These are phyloP conservation scores for Flammula alnicola DNA, from an alignment of 1,284 basidiomycete genomes.

Conservation along the genomic window DNA sequence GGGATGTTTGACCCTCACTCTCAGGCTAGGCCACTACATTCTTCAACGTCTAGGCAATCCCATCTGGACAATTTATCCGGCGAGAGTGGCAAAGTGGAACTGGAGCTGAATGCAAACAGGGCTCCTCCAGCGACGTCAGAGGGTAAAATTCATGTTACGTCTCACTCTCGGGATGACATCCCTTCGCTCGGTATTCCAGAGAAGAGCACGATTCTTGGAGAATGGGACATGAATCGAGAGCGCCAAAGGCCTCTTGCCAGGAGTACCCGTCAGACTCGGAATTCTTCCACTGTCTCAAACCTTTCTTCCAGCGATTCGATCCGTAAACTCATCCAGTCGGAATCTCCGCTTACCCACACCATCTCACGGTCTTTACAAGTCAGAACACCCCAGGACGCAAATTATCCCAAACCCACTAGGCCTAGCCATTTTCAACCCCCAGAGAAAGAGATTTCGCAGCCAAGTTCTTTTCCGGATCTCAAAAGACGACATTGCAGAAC, in stretches of 20 bases:
- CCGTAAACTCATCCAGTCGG: slow-evolving; percentile 4
- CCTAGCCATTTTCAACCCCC: slow-evolving; percentile 8
- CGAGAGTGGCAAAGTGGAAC: not conserved
- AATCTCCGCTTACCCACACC: slow-evolving; percentile 8
- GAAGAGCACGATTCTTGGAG: slow-evolving; percentile 5
- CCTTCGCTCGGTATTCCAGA: not conserved
- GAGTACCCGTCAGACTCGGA: not conserved
- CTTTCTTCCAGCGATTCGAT: slow-evolving; percentile 3
- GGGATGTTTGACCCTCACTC: slow-evolving; percentile 14
- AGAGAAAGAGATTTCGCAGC: slow-evolving; percentile 2
- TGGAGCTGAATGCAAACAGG: slow-evolving; percentile 7
- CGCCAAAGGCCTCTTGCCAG: not conserved
- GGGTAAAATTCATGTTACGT: not conserved
- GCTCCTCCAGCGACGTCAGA: not conserved
- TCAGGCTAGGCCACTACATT: slow-evolving; percentile 11
- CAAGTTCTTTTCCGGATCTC: not conserved
- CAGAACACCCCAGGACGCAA: slow-evolving; percentile 7
- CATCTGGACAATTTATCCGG: not conserved
- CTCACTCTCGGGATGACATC: not conserved
- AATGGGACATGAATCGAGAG: slow-evolving; percentile 16
- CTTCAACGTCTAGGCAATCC: slow-evolving; percentile 11
- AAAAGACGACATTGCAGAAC: not conserved
- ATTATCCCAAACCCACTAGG: slow-evolving; percentile 13
- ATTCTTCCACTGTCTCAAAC: not conserved
- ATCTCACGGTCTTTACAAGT: slow-evolving; percentile 18